Evolutionary conservation across 495 filamentous ascomycete genomes (phyloP).

Genomic region (Penicillium coffeae): DNA sequence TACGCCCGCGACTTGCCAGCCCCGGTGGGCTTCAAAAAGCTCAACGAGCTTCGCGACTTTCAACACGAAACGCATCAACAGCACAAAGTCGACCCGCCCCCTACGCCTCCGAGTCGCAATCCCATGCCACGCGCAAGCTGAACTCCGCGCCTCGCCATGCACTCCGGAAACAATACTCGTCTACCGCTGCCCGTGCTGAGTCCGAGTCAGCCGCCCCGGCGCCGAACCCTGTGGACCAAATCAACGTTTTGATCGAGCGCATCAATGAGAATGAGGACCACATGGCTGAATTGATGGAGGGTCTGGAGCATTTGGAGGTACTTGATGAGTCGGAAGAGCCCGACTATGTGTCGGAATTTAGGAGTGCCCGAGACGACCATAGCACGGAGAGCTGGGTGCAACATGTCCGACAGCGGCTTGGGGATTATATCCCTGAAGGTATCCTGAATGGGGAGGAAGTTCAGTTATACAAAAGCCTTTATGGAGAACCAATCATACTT

Average conservation of each 20-base stretch:
- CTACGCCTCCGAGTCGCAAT: not conserved
- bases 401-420: constrained; percentile 66
- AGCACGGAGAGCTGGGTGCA: constrained; percentile 62
- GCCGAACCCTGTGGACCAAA: constrained; percentile 19
- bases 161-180: constrained; percentile 19
- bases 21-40: constrained; percentile 25
- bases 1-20: constrained; percentile 18
- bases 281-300: constrained; percentile 33
- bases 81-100: constrained; percentile 8
- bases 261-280: constrained; percentile 36
- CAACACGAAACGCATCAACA: constrained; percentile 14
- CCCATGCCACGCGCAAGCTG: not conserved
- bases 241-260: constrained; percentile 38
- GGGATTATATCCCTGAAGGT: constrained; percentile 71
- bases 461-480: constrained; percentile 72
- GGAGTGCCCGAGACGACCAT: constrained; percentile 31
- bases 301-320: constrained; percentile 32
- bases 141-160: constrained; percentile 2
- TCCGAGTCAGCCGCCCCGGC: constrained; percentile 8
- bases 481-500: constrained; percentile 61
- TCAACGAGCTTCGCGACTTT: constrained; percentile 23
- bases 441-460: constrained; percentile 68
- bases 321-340: constrained; percentile 10
- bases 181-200: constrained; percentile 21
- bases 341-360: constrained; percentile 16